phyloP scores from a whole-genome alignment of 2,329 filamentous ascomycete species.

The Acephala macrosclerotiorum region DNA sequence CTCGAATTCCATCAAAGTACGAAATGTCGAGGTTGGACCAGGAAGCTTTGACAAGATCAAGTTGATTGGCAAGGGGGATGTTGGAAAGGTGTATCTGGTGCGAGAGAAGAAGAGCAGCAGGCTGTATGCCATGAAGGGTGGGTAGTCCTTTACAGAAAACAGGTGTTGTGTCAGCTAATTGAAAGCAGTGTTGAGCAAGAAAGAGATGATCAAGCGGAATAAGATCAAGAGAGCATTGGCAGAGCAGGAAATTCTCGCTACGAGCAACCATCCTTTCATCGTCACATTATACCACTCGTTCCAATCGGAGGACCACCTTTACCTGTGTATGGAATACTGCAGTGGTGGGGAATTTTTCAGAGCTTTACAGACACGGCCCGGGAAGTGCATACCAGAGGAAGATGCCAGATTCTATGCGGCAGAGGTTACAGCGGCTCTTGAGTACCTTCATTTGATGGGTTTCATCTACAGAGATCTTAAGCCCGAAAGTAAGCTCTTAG shows the following conservation, averaged over 20 bases:
- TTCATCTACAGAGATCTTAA: slow-evolving; percentile 99
- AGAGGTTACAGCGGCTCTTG: slow-evolving; percentile 93
- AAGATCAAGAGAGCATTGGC: slow-evolving; percentile 99
- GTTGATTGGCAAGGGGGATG: slow-evolving; percentile 97
- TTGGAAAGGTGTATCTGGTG: slow-evolving; percentile 97
- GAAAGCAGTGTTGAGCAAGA: slow-evolving; percentile 89
- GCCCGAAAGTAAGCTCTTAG: slow-evolving; percentile 81
- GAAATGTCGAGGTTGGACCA: slow-evolving; percentile 94
- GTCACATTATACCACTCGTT: slow-evolving; percentile 99
- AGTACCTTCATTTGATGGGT: slow-evolving; percentile 98
- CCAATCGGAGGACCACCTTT: slow-evolving; percentile 97
- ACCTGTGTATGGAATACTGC: slow-evolving; percentile 99
- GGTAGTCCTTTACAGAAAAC: slow-evolving; percentile 39
- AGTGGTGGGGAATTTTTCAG: slow-evolving; percentile 98
- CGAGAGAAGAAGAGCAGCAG: slow-evolving; percentile 96
- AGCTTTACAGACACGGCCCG: slow-evolving; percentile 92
- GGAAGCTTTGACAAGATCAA: slow-evolving; percentile 99
- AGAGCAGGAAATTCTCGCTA: slow-evolving; percentile 97
- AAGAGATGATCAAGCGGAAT: slow-evolving; percentile 99
- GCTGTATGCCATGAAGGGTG: slow-evolving; percentile 98
- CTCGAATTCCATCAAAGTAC: slow-evolving; percentile 98
- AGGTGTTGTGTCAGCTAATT: slow-evolving; percentile 30
- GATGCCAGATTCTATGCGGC: slow-evolving; percentile 97
- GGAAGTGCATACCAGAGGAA: slow-evolving; percentile 97
- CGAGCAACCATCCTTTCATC: slow-evolving; percentile 98